These are phyloP conservation scores for Carpinus fangiana DNA, from an alignment of 306 rosid species.

Conservation along the genomic window DNA sequence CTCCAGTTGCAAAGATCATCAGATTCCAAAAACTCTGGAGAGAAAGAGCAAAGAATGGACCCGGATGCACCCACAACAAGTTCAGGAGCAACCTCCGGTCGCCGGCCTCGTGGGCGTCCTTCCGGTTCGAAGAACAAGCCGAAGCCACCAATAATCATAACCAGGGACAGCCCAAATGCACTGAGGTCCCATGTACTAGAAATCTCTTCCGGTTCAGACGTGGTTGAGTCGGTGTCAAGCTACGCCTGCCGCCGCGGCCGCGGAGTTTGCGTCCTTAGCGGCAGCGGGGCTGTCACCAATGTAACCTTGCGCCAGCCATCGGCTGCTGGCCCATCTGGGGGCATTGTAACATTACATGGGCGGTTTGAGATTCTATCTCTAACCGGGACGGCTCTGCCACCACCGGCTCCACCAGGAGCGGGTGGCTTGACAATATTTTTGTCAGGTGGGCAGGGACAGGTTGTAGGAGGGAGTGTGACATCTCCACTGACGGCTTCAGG, in stretches of 20 bases:
- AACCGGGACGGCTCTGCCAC: conserved; percentile 41
- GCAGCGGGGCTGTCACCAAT: conserved; percentile 35
- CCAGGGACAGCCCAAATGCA: conserved; percentile 36
- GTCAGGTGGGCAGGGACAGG: conserved; percentile 42
- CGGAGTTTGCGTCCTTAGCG: conserved; percentile 40
- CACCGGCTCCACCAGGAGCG: conserved; percentile 37
- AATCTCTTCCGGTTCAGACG: conserved; percentile 35
- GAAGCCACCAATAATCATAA: conserved; percentile 30
- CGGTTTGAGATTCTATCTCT: conserved; percentile 41
- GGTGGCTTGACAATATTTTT: conserved; percentile 36
- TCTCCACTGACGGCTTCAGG: conserved; percentile 39
- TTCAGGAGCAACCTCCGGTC: conserved; percentile 23
- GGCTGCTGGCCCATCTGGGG: conserved; percentile 9
- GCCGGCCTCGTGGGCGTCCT: conserved; percentile 38
- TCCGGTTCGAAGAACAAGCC: conserved; percentile 42
- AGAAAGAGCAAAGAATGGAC: conserved; percentile 15
- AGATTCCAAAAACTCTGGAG: conserved; percentile 17
- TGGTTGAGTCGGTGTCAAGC: conserved; percentile 30
- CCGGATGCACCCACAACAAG: conserved; percentile 23
- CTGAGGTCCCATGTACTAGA: conserved; percentile 41
- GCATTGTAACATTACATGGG: conserved; percentile 29
- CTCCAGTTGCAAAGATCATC: conserved; percentile 33
- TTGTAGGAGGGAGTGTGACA: conserved; percentile 40
- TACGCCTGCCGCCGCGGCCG: conserved; percentile 35
- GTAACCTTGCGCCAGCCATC: conserved; percentile 40